Evolutionary conservation across 2,329 filamentous ascomycete species (phyloP), one percentile per base, ranked within the genome.

Genomic region (Sarocladium strictum): DNA sequence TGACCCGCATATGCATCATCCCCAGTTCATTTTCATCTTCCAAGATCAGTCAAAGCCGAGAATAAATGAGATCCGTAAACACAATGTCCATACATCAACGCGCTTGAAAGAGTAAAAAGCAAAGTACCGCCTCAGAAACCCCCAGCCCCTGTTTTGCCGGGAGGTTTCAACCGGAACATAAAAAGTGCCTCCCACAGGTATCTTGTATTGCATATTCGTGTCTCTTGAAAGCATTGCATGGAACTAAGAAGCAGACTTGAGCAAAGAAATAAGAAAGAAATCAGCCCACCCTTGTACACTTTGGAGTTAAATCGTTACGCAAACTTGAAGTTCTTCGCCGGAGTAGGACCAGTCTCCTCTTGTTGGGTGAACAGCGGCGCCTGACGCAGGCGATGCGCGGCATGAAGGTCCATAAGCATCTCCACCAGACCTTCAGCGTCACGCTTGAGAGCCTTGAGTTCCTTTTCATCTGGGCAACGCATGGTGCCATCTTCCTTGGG

Each of bases 391-490:
- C 69, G 67, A 59, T 65, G 69, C 6, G 72, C 65, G 26, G 69
- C 70, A 61, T 80, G 74, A 17, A 75, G 76, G 51, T 79, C 77
- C 17, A 80, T 69, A 26, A 80, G 70, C 69, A 78, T 72, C 60
- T 79, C 75, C 14, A 82, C 76, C 19, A 83, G 67, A 0, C 71
- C 70, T 63, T 80, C 76, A 2, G 78, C 79, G 58, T 82, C 78
- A 21, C 65, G 64, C 56, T 76, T 67, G 9, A 83, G 66, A 17
- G 68, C 68, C 9, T 70, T 70, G 2, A 82, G 72, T 59, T 80
- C 75, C 7, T 66, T 66, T 11, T 67, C 63, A 21, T 57, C 61
- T 29, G 68, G 68, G 55, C 64, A 67, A 47, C 69, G 62, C 38
- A 68, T 66, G 27, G 62, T 64, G 15, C 69, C 69, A 23, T 72